phyloP scores from a whole-genome alignment of 352 stramenopile species.

The Globisporangium ultimum region DNA sequence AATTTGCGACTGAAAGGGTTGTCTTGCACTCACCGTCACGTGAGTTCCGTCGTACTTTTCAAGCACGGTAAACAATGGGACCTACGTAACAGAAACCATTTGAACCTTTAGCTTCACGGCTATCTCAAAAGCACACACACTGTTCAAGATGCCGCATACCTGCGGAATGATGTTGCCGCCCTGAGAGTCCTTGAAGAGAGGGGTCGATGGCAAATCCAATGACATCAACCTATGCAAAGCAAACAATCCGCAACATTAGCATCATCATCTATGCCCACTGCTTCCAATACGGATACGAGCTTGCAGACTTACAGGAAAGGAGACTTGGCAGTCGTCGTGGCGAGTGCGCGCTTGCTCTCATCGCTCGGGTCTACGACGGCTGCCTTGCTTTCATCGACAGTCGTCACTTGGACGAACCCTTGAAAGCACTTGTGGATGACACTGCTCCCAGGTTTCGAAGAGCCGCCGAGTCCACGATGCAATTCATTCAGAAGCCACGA shows the following conservation, averaged over 20 bases:
- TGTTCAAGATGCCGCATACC: slow-evolving; percentile 20
- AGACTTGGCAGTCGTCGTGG: slow-evolving; percentile 37
- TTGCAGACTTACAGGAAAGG: slow-evolving; percentile 59
- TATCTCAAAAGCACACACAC: neutral
- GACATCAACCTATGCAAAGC: slow-evolving; percentile 87
- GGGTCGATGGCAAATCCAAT: slow-evolving; percentile 97
- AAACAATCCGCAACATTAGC: neutral
- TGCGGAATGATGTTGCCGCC: slow-evolving; percentile 96
- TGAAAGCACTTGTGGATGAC: slow-evolving; percentile 97
- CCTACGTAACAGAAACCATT: slow-evolving; percentile 37
- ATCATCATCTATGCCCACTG: neutral
- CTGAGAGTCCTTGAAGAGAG: slow-evolving; percentile 98
- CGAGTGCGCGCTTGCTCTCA: slow-evolving; percentile 17
- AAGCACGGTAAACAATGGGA: slow-evolving; percentile 95
- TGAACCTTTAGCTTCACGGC: neutral
- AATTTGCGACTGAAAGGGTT: neutral
- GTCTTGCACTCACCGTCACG: slow-evolving; percentile 39
- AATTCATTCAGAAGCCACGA: slow-evolving; percentile 96
- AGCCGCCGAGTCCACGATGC: slow-evolving; percentile 87
- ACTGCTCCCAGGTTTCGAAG: slow-evolving; percentile 81
- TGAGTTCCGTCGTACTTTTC: slow-evolving; percentile 96
- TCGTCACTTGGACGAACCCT: slow-evolving; percentile 92
- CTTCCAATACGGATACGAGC: neutral
- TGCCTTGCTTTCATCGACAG: slow-evolving; percentile 54
- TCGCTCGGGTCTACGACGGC: slow-evolving; percentile 22